Conservation (phyloP, 2,329 filamentous ascomycete species). For the Neodidymelliopsis sp. region DNA sequence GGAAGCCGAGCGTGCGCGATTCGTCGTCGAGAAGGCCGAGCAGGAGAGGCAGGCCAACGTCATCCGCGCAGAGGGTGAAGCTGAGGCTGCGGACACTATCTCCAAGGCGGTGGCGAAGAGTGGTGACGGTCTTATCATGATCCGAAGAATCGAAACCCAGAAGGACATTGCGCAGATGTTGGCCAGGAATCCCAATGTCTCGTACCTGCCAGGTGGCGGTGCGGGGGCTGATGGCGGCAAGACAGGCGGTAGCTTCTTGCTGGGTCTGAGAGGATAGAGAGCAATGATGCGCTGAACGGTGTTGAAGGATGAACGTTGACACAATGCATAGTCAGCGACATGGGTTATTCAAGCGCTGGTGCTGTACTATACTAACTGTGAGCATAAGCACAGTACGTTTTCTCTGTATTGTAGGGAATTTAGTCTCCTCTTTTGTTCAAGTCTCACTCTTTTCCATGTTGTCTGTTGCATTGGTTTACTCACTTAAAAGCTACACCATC, state of each 20-base stretch:
- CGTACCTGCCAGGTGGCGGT: constrained; percentile 82
- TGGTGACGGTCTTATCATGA: constrained; percentile 93
- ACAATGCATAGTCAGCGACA: constrained; percentile 36
- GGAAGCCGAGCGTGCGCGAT: constrained; percentile 94
- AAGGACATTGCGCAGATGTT: constrained; percentile 94
- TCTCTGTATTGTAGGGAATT: constrained; percentile 44
- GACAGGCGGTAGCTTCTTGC: constrained; percentile 68
- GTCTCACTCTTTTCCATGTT: too few species aligned
- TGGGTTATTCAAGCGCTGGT: constrained; percentile 22
- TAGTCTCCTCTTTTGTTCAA: constrained; percentile 43
- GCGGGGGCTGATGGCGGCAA: constrained; percentile 64
- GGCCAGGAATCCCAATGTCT: constrained; percentile 90
- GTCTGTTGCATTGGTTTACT: too few species aligned
- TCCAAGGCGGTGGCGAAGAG: constrained; percentile 90
- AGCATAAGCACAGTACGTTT: constrained; percentile 24
- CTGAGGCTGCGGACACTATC: constrained; percentile 95
- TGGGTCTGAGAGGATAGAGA: constrained; percentile 65
- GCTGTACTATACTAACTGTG: constrained; percentile 43
- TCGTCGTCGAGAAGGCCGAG: constrained; percentile 98
- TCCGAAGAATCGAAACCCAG: constrained; percentile 95
- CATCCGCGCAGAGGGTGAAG: constrained; percentile 96
- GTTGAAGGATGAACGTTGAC: constrained; percentile 6
- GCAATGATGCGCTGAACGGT: background rate
- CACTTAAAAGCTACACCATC: too few species aligned
- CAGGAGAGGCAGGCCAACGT: constrained; percentile 99